Conservation (phyloP, 176 grass and related monocot species). For the Oryza glumipatula region DNA sequence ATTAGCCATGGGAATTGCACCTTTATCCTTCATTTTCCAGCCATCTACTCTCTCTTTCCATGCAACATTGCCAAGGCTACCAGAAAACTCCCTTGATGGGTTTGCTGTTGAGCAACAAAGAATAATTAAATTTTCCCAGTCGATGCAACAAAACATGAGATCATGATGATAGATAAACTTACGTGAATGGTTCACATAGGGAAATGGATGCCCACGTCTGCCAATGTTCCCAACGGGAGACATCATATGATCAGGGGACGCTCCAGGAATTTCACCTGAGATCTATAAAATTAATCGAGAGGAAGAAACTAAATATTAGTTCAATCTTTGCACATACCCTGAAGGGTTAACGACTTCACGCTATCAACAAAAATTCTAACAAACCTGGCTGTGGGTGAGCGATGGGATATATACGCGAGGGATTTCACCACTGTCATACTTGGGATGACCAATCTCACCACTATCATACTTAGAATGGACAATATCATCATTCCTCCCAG, state of each 20-base stretch:
- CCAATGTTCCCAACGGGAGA: slow-evolving; percentile 77
- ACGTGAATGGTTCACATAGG: slow-evolving; percentile 83
- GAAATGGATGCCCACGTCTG: slow-evolving; percentile 74
- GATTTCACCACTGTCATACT: slow-evolving; percentile 98
- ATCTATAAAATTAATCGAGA: slow-evolving; percentile 52
- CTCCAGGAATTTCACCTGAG: slow-evolving; percentile 84
- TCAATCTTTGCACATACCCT: not conserved
- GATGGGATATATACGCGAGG: slow-evolving; percentile 76
- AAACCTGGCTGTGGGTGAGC: slow-evolving; percentile 82
- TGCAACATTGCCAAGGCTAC: slow-evolving; percentile 87
- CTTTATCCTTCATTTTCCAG: slow-evolving; percentile 99
- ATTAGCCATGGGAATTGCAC: slow-evolving; percentile 82
- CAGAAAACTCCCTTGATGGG: slow-evolving; percentile 90
- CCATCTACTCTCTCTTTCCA: slow-evolving; percentile 99
- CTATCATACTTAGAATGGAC: slow-evolving; percentile 70
- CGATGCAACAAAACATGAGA: not conserved
- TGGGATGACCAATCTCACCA: slow-evolving; percentile 66
- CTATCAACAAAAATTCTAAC: slow-evolving; percentile 1
- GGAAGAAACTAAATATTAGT: slow-evolving; percentile 13
- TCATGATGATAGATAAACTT: slow-evolving; percentile 32
- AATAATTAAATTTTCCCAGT: slow-evolving; percentile 24
- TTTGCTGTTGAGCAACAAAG: slow-evolving; percentile 62
- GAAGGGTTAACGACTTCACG: not conserved
- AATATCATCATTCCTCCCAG: slow-evolving; percentile 53
- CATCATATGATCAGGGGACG: slow-evolving; percentile 92